phyloP scores from a whole-genome alignment of 306 rosid species.

The Vigna nakashimae region DNA sequence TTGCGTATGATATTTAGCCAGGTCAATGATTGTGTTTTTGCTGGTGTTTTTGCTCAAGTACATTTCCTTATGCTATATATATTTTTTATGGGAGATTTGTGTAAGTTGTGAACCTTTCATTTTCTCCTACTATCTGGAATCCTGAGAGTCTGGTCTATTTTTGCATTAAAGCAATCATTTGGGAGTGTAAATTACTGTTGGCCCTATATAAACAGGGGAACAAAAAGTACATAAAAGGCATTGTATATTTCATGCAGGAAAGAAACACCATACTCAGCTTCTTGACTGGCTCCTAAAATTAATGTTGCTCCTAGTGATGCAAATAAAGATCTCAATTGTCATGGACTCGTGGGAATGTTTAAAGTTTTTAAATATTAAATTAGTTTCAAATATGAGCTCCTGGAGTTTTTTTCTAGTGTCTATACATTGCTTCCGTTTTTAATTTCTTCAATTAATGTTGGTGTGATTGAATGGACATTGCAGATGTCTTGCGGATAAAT shows the following conservation, averaged over 20 bases:
- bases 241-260: conserved; percentile 24
- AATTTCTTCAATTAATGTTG: conserved; percentile 10
- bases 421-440: conserved; percentile 18
- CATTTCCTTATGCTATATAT: background rate
- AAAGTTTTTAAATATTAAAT: conserved; percentile 1
- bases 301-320: conserved; percentile 18
- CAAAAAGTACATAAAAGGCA: conserved; percentile 17
- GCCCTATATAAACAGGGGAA: background rate
- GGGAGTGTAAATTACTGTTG: conserved; percentile 17
- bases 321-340: conserved; percentile 11
- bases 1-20: background rate
- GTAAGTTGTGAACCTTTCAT: conserved; percentile 9
- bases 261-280: conserved; percentile 10
- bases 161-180: conserved; percentile 22
- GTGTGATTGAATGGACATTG: background rate
- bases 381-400: background rate
- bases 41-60: conserved; percentile 2
- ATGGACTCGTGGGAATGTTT: background rate
- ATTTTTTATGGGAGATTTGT: background rate
- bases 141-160: conserved; percentile 12
- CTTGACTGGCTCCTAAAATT: conserved; percentile 19
- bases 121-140: conserved; percentile 28
- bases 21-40: background rate
- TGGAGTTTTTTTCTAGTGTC: background rate
- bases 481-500: conserved; percentile 22